Conservation (phyloP, 306 rosid species). For the Coriaria nepalensis region DNA sequence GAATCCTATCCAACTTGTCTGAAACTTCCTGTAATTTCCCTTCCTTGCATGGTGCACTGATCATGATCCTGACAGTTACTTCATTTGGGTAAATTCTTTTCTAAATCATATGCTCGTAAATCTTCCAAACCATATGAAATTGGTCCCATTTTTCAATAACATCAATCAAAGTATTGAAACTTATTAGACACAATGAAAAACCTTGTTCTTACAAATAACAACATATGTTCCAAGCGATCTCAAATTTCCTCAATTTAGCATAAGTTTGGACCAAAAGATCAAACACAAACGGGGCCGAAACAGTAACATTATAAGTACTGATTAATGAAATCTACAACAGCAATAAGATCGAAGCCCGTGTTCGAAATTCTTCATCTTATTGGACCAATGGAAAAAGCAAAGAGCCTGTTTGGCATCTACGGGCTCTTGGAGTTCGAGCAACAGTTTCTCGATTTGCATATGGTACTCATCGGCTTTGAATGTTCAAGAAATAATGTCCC, state of each 20-base stretch:
- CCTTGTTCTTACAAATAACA: conserved; percentile 34
- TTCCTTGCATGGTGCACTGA: conserved; percentile 56
- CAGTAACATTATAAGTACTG: conserved; percentile 23
- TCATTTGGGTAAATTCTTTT: conserved; percentile 38
- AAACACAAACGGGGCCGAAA: conserved; percentile 41
- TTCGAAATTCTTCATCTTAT: conserved; percentile 24
- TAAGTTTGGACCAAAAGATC: conserved; percentile 48
- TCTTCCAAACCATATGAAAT: conserved; percentile 37
- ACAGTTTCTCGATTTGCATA: conserved; percentile 25
- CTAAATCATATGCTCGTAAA: conserved; percentile 63
- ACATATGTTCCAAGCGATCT: conserved; percentile 36
- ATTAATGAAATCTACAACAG: conserved; percentile 44
- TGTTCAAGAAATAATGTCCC: conserved; percentile 38
- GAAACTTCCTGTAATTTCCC: conserved; percentile 43
- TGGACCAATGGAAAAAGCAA: conserved; percentile 72
- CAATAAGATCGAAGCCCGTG: conserved; percentile 43
- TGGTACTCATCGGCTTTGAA: conserved; percentile 22
- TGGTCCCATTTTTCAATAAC: conserved; percentile 35
- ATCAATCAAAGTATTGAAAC: conserved; percentile 51
- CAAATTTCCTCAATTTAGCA: conserved; percentile 40
- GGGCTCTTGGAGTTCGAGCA: conserved; percentile 40
- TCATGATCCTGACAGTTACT: conserved; percentile 37
- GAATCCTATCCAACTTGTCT: conserved; percentile 40
- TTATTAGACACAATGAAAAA: conserved; percentile 30
- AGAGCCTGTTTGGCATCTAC: conserved; percentile 57